Percentiles rank a stretch among this genome's conserved stretches.
Evolutionary conservation across 2,329 filamentous ascomycete species (phyloP).

Genomic region (Paramyrothecium sp.): DNA sequence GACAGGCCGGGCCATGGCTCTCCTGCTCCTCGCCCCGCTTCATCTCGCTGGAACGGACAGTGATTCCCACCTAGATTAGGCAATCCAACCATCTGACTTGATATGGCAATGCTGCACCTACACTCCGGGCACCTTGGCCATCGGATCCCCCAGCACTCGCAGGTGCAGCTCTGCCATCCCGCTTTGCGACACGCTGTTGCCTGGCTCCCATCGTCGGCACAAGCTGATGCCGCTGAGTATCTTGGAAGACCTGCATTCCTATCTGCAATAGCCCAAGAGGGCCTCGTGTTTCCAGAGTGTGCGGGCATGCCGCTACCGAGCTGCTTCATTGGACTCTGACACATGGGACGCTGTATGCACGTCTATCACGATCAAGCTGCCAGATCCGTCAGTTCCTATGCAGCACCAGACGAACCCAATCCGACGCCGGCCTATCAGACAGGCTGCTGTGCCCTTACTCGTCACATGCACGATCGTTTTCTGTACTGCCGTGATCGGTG

Average conservation of each 20-base stretch:
- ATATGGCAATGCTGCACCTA: background rate
- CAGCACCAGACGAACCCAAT: no score
- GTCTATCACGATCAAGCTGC: no score
- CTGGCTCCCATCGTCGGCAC: no score
- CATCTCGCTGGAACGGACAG: background rate
- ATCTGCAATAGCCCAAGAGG: background rate
- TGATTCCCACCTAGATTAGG: background rate
- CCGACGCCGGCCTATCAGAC: no score
- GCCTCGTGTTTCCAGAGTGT: background rate
- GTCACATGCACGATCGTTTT: no score
- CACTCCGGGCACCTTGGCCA: no score
- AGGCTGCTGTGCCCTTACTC: no score
- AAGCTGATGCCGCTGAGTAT: no score
- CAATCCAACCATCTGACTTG: background rate
- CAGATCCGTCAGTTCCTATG: no score
- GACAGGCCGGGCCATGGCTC: background rate
- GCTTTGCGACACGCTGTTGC: no score
- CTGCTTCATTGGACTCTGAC: background rate
- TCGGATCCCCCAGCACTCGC: background rate
- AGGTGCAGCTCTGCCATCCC: background rate
- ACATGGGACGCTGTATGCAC: no score
- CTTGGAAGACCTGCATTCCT: no score
- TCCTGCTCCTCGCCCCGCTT: background rate
- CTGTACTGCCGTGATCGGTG: background rate
- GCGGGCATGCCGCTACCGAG: background rate